Evolutionary conservation across 2,329 filamentous ascomycete genomes (phyloP), one percentile per base, ranked within the genome.

Genomic region (Fusarium sp.): DNA sequence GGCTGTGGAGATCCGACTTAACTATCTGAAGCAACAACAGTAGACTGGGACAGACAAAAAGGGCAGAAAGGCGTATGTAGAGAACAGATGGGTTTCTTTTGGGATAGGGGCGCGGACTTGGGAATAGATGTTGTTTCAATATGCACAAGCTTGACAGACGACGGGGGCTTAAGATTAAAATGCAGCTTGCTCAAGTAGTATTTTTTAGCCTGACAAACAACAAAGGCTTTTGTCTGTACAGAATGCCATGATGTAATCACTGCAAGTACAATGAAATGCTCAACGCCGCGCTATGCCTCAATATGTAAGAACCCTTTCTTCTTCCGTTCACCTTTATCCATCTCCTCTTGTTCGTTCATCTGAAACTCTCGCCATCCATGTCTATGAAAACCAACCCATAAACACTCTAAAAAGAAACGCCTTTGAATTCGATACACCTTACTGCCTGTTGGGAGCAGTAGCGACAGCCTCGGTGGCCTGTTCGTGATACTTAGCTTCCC

Each of bases 1-100:
- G 58, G 93, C 97, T 1, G 93, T 97, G 7, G 91, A 96, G 78
- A 96, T 99, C 79, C 90, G 91, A 53, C 91, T 97, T 55, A 80
- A 85, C 69, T 79, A 87, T 78, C 81, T 88, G 79, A 79, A 83
- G 59, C 73, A 74, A 54, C 74, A 81, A 64, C 75, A 81, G 68
- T 79, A 78, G 53, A 68, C 31, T 35, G 38, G 35, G 29, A 50
- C 18, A 53, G 15, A 13, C 36, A 56, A 62, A 63, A 57, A 56
- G 7, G 41, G 10, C 33, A 36, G 55, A 63, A 56, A 36, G 65
- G 71, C 65, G 72, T 56, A 74, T 54, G 57, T 58, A 62, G 56
- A 62, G 42, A 54, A 42, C 44, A 46, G 39, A 45, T 31, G 52
- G 70, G 36, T 18, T 65, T 70, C 38, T 55, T 50, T 72, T 58